These are phyloP conservation scores for Claviceps maximensis DNA, from an alignment of 2,329 filamentous ascomycete genomes.

Conservation along the genomic window DNA sequence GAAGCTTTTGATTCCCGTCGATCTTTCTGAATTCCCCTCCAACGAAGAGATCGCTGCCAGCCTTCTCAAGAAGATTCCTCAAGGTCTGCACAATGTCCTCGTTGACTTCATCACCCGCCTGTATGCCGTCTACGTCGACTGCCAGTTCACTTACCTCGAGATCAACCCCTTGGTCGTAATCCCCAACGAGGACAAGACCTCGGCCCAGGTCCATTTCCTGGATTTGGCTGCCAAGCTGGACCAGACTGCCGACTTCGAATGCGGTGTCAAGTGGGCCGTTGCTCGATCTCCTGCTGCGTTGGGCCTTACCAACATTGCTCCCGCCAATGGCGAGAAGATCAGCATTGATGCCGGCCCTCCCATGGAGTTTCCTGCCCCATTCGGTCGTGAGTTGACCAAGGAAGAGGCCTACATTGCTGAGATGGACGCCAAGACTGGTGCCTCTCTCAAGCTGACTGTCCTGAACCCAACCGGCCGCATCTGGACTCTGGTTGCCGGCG, in stretches of 20 bases:
- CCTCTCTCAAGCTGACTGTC: slow-evolving; percentile 94
- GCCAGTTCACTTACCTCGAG: slow-evolving; percentile 99
- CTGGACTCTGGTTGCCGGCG: slow-evolving; percentile 97
- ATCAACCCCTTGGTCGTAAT: slow-evolving; percentile 99
- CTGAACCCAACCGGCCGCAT: slow-evolving; percentile 84
- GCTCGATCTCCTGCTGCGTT: slow-evolving; percentile 82
- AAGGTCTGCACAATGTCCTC: slow-evolving; percentile 93
- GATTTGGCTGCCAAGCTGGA: slow-evolving; percentile 98
- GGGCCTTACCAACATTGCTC: slow-evolving; percentile 57
- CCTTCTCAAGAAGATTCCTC: slow-evolving; percentile 84
- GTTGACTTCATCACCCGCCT: slow-evolving; percentile 98
- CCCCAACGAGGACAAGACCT: slow-evolving; percentile 83
- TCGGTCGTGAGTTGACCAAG: slow-evolving; percentile 96
- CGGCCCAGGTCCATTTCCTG: slow-evolving; percentile 91
- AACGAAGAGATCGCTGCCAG: slow-evolving; percentile 82
- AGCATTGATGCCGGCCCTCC: slow-evolving; percentile 92
- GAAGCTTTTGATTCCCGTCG: slow-evolving; percentile 95
- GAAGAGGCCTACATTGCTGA: slow-evolving; percentile 99
- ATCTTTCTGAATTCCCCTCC: slow-evolving; percentile 86
- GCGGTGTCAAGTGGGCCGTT: slow-evolving; percentile 97
- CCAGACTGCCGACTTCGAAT: slow-evolving; percentile 98
- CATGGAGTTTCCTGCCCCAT: slow-evolving; percentile 97
- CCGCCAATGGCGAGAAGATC: slow-evolving; percentile 58
- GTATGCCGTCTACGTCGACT: slow-evolving; percentile 98
- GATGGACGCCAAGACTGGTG: slow-evolving; percentile 98